phyloP scores from a whole-genome alignment of 2,329 filamentous ascomycete genomes.

The Pseudohalonectria lignicola region DNA sequence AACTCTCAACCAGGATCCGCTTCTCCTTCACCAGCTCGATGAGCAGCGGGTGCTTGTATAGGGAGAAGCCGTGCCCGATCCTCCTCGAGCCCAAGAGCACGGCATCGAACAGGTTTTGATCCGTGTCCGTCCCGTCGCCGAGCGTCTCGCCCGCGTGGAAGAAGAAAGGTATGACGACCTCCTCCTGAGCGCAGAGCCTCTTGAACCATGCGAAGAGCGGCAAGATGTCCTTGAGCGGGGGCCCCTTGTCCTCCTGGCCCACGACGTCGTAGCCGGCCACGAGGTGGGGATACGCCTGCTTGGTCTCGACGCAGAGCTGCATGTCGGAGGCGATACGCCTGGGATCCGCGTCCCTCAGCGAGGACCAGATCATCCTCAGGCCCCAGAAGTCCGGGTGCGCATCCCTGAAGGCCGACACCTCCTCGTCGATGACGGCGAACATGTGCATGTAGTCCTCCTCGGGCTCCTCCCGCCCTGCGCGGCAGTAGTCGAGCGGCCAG shows the following conservation, averaged over 20 bases:
- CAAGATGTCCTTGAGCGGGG: slow-evolving; percentile 63
- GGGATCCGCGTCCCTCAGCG: slow-evolving; percentile 52
- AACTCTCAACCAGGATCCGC: slow-evolving; percentile 79
- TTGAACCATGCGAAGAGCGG: slow-evolving; percentile 91
- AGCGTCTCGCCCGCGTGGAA: slow-evolving; percentile 90
- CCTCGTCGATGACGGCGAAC: slow-evolving; percentile 65
- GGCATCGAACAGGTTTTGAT: slow-evolving; percentile 80
- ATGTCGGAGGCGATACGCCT: slow-evolving; percentile 65
- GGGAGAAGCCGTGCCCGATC: slow-evolving; percentile 79
- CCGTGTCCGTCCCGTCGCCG: slow-evolving; percentile 60
- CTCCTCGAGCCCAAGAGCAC: slow-evolving; percentile 76
- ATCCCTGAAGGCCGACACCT: slow-evolving; percentile 63
- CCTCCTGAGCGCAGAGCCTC: slow-evolving; percentile 68
- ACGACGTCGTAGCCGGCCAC: slow-evolving; percentile 85
- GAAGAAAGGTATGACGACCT: slow-evolving; percentile 82
- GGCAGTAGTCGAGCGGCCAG: slow-evolving; percentile 62
- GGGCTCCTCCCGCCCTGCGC: slow-evolving; percentile 49
- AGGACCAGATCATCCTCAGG: slow-evolving; percentile 74
- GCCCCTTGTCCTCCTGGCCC: slow-evolving; percentile 73
- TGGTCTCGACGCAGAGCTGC: slow-evolving; percentile 78
- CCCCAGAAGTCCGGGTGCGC: slow-evolving; percentile 76
- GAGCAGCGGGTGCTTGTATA: slow-evolving; percentile 86
- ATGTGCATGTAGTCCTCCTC: slow-evolving; percentile 60
- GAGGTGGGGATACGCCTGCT: slow-evolving; percentile 65
- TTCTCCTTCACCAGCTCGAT: slow-evolving; percentile 83